These are phyloP conservation scores for Hyaloscypha finlandica DNA, from an alignment of 495 filamentous ascomycete species.

Conservation along the genomic window DNA sequence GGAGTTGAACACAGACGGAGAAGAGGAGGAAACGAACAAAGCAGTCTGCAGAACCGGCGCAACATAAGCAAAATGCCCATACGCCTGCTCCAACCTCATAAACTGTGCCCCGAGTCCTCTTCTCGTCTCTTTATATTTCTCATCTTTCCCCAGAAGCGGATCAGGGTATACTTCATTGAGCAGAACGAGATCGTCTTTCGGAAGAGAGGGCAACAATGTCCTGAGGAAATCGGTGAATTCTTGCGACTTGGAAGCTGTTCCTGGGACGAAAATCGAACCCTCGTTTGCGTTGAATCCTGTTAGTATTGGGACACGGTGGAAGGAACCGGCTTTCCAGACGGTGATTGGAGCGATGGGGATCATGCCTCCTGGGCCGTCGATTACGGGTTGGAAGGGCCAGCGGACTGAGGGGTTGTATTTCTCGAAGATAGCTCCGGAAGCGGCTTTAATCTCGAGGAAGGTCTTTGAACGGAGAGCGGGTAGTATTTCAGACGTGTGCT, in stretches of 20 bases:
- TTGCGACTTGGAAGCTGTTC: slow-evolving; percentile 40
- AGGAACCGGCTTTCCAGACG: slow-evolving; percentile 52
- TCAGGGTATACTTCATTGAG: slow-evolving; percentile 61
- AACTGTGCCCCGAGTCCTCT: slow-evolving; percentile 54
- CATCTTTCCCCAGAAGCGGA: slow-evolving; percentile 39
- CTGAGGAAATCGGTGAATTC: slow-evolving; percentile 59
- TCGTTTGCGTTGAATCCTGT: slow-evolving; percentile 70
- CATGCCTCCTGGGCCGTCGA: slow-evolving; percentile 54
- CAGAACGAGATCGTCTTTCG: slow-evolving; percentile 45
- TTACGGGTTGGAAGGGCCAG: slow-evolving; percentile 70
- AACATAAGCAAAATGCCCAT: slow-evolving; percentile 67
- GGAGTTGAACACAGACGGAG: background rate
- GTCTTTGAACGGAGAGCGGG: slow-evolving; percentile 52
- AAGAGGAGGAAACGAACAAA: slow-evolving; percentile 44
- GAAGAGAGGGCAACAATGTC: slow-evolving; percentile 54
- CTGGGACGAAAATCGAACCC: slow-evolving; percentile 60
- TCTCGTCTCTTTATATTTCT: slow-evolving; percentile 42
- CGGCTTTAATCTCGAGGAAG: slow-evolving; percentile 44
- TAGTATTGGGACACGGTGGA: slow-evolving; percentile 61
- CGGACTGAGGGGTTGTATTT: slow-evolving; percentile 55
- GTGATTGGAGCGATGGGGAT: slow-evolving; percentile 58
- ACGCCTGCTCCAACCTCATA: slow-evolving; percentile 61
- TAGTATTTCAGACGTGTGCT: slow-evolving; percentile 49
- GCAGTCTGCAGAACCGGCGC: slow-evolving; percentile 65
- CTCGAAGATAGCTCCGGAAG: slow-evolving; percentile 53